Base-by-base conservation (phyloP, 179 eudicot species). In the Silene noctiflora region DNA sequence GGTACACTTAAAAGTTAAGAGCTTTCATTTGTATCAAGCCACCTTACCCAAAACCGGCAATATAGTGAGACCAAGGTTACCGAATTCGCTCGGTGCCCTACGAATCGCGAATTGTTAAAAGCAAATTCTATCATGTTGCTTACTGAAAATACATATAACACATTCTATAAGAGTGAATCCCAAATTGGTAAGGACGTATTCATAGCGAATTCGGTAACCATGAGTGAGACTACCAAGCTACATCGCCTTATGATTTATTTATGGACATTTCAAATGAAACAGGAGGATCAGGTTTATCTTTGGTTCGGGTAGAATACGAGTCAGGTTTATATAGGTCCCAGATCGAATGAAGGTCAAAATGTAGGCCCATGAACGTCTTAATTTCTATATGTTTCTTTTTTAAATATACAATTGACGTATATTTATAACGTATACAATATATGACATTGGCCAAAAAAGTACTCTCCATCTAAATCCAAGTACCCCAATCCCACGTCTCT, bases 51-150 rank as follows among this genome's bases (percentile, higher is more conserved):
- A 0, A 67, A 4, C 71, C 24, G 24, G 51, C 51, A 33, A 67
- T 67, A 67, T 67, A 17, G 46, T 67, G 71, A 42, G 19, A 6
- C 71, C n/a, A n/a, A n/a, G n/a, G n/a, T n/a, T n/a, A n/a, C n/a
- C n/a, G n/a, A n/a, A n/a, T n/a, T n/a, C n/a, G n/a, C n/a, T n/a
- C n/a, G n/a, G n/a, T n/a, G n/a, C n/a, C n/a, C n/a, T n/a, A n/a
- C n/a, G n/a, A n/a, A n/a, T n/a, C n/a, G n/a, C n/a, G n/a, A n/a
- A n/a, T n/a, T n/a, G n/a, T n/a, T n/a, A n/a, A n/a, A n/a, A n/a
- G n/a, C n/a, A n/a, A n/a, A n/a, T n/a, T n/a, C n/a, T n/a, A n/a
- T n/a, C n/a, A n/a, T n/a, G n/a, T n/a, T n/a, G n/a, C n/a, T n/a
- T n/a, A n/a, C n/a, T n/a, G n/a, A n/a, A n/a, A n/a, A n/a, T n/a